Percentiles rank a stretch among this genome's conserved stretches.
These are phyloP conservation scores for Cupressus sempervirens DNA, from an alignment of 75 land plant species.

Conservation along the genomic window DNA sequence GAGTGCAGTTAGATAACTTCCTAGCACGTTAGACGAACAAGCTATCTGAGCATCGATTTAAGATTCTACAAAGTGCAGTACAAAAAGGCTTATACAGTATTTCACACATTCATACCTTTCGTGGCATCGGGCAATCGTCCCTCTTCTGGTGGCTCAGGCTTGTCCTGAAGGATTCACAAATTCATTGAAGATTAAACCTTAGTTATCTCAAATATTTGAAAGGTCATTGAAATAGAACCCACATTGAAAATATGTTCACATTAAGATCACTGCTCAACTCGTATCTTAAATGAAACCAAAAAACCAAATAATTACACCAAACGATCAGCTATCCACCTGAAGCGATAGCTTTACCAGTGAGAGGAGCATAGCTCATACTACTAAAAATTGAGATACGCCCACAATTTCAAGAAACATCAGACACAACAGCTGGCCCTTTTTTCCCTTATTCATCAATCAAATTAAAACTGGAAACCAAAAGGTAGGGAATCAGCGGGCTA, in stretches of 20 bases:
- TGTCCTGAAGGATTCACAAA: slow-evolving; percentile 52
- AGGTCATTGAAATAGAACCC: not conserved
- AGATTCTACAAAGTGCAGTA: not conserved
- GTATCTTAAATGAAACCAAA: not conserved
- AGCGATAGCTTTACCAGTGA: not conserved
- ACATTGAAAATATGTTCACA: not conserved
- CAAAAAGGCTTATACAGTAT: too few relatives aligned
- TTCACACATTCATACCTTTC: slow-evolving; percentile 36
- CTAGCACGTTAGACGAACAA: not conserved
- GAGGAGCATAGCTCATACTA: not conserved
- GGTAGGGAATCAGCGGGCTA: too few relatives aligned
- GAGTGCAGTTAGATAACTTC: not conserved
- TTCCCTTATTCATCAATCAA: not conserved
- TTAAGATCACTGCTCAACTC: not conserved
- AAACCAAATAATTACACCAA: not conserved
- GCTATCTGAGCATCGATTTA: not conserved
- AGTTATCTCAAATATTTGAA: not conserved
- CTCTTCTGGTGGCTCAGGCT: slow-evolving; percentile 67
- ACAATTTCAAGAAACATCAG: not conserved
- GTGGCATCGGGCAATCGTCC: slow-evolving; percentile 94
- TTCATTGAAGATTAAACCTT: not conserved
- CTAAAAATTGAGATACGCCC: not conserved
- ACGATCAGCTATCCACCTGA: not conserved
- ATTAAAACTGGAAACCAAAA: too few relatives aligned
- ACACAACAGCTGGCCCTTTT: not conserved